Evolutionary conservation across 208 protist genomes (phyloP).

Genomic region (Trypanosoma conorhini): DNA sequence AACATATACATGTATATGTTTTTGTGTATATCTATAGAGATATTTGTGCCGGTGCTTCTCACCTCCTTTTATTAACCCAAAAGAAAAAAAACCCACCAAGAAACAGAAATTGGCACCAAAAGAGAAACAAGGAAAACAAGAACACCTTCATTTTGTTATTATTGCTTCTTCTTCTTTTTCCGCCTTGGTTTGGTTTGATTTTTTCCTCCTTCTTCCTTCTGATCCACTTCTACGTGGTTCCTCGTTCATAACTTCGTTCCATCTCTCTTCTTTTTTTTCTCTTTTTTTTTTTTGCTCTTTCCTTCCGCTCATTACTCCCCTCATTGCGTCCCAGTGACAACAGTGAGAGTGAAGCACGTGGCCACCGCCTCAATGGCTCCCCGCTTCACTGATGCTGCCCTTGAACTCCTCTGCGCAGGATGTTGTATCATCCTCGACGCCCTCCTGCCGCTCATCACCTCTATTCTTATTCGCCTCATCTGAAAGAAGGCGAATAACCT

Average conservation of each 20-base stretch:
- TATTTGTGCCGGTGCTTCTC: background rate
- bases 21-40: too few relatives aligned
- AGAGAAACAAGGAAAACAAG: background rate
- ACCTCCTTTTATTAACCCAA: constrained; percentile 5
- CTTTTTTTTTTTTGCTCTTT: background rate
- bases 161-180: background rate
- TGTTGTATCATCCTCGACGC: constrained; percentile 39
- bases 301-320: background rate
- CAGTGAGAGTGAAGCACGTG: background rate
- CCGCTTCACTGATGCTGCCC: constrained; percentile 4
- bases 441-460: constrained; percentile 43
- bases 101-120: background rate
- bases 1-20: background rate
- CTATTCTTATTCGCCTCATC: constrained; percentile 59
- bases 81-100: constrained; percentile 8
- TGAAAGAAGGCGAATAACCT: constrained; percentile 74
- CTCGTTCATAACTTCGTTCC: background rate
- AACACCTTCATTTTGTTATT: background rate
- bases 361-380: constrained; percentile 18
- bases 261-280: background rate
- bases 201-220: constrained; percentile 3
- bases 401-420: constrained; percentile 8
- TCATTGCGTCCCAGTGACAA: background rate
- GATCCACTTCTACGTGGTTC: background rate
- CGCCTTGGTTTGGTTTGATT: background rate